Conservation (phyloP, 108 stramenopile genomes). For the Fragilariopsis cylindrus region DNA sequence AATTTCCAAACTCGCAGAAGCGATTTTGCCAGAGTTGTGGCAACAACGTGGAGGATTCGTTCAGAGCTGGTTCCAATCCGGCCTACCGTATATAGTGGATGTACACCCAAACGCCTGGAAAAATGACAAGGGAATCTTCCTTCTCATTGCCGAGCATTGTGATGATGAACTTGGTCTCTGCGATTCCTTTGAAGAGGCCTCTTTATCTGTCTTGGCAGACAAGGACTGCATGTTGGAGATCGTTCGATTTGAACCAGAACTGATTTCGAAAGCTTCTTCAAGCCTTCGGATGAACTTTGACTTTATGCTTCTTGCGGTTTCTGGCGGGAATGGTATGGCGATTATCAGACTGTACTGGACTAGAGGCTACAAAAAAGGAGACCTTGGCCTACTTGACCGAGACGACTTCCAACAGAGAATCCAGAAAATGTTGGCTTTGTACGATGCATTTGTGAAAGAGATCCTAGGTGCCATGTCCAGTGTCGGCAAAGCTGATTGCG, state of each 20-base stretch:
- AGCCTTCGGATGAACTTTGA: neutral
- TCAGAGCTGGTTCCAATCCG: too few relatives aligned
- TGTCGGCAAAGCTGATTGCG: neutral
- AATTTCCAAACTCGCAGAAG: too few relatives aligned
- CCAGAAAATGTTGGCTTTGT: slow-evolving; percentile 17
- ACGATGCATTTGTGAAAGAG: slow-evolving; percentile 27
- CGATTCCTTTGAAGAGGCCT: neutral
- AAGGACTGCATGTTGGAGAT: neutral
- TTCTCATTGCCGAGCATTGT: too few relatives aligned
- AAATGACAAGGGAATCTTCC: too few relatives aligned
- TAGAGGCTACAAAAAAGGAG: neutral
- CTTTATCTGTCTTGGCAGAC: neutral
- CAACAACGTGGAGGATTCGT: too few relatives aligned
- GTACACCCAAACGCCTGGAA: too few relatives aligned
- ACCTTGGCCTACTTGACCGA: neutral
- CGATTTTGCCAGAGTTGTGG: too few relatives aligned
- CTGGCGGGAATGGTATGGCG: neutral
- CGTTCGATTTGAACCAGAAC: neutral
- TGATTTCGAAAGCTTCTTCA: neutral
- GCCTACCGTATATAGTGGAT: too few relatives aligned
- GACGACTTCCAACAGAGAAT: slow-evolving; percentile 13
- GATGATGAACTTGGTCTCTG: neutral
- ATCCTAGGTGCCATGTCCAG: slow-evolving; percentile 36
- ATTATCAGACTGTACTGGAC: neutral
- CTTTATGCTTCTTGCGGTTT: neutral